A percentile compares a stretch with the other conserved stretches of the same genome.
Evolutionary conservation across 352 stramenopile genomes (phyloP).

Genomic region (Phytophthora pluvialis): DNA sequence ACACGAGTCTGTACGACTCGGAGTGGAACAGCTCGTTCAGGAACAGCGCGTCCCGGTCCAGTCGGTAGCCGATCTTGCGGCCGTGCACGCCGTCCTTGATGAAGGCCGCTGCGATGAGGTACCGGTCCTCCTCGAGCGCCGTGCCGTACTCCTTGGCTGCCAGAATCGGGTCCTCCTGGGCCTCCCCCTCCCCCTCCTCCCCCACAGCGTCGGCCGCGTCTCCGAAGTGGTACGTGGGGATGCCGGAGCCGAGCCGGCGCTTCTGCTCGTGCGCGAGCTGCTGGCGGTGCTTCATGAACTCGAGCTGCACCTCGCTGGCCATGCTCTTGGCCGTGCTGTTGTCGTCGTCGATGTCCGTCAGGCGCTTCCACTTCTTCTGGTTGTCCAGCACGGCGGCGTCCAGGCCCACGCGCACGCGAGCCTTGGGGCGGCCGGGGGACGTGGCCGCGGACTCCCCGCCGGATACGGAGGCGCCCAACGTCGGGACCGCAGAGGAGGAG

Average conservation of each 20-base stretch:
- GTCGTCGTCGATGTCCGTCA: conserved; percentile 79
- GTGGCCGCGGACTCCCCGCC: conserved; percentile 3
- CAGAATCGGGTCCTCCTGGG: conserved; percentile 38
- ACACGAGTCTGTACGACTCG: conserved; percentile 69
- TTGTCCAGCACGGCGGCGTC: conserved; percentile 75
- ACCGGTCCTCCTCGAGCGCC: conserved; percentile 66
- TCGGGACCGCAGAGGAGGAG: background rate
- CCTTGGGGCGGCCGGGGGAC: conserved; percentile 31
- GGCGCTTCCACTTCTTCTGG: conserved; percentile 84
- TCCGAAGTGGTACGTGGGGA: conserved; percentile 46
- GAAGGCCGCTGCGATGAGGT: conserved; percentile 78
- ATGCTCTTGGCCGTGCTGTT: conserved; percentile 87
- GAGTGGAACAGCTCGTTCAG: conserved; percentile 82
- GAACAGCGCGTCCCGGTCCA: conserved; percentile 72
- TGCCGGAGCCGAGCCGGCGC: conserved; percentile 39
- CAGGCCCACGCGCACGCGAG: conserved; percentile 60
- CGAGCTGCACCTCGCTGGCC: conserved; percentile 76
- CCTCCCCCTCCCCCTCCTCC: conserved; percentile 19
- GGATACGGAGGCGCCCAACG: background rate
- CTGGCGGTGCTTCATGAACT: conserved; percentile 72
- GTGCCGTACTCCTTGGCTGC: conserved; percentile 38
- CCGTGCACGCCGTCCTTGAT: conserved; percentile 84
- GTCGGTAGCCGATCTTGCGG: conserved; percentile 83
- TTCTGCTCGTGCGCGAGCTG: conserved; percentile 51
- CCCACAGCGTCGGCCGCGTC: conserved; percentile 14